Base-by-base conservation (phyloP, 192 early-diverging fungal genomes). In the Cetraspora pellucida region DNA sequence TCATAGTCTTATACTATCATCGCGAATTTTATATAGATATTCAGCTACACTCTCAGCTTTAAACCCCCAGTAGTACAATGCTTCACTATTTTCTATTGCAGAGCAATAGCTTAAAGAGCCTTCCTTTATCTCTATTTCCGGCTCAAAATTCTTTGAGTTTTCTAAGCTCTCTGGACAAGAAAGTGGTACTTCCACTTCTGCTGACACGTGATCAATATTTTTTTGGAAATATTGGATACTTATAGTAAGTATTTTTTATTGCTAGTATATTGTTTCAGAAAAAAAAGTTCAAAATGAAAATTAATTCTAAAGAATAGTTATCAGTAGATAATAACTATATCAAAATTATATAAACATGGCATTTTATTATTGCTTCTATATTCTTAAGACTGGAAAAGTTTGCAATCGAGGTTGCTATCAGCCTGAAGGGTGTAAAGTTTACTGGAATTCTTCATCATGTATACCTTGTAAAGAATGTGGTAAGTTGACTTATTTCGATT, bases 391-490 rank as follows among this genome's bases (percentile, higher is more conserved):
- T 54, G 3, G 50, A 5, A 2, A 59, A 27, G 57, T 25, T 1
- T 25, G n/a, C 10, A 23, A 23, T 2, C n/a, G n/a, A 10, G 9
- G 57, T 10, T 25, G 17, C 23, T 59, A 23, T 25, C n/a, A 21
- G 19, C 0, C 19, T 10, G 9, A 59, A 3, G 57, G n/a, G 1
- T 59, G 57, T 59, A 0, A 0, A 10, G 23, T 25, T 25, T 21
- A 59, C 3, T 59, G 13, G 17, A 10, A 25, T 19, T 59, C 57
- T 0, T 21, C 19, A 8, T 8, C 25, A 2, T 0, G 14, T 3
- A 21, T 37, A 44, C 30, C 65, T 44, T 67, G 65, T 10, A 67
- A 67, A 67, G 65, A 67, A 67, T 67, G 65, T 44, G 1, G 65
- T 67, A 1, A 67, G 65, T 67, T 67, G 16, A 44, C 28, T 16